Percentiles rank a stretch among this genome's conserved stretches.
Conservation (phyloP, 345 rosid genomes). For the Lepidium africanum region DNA sequence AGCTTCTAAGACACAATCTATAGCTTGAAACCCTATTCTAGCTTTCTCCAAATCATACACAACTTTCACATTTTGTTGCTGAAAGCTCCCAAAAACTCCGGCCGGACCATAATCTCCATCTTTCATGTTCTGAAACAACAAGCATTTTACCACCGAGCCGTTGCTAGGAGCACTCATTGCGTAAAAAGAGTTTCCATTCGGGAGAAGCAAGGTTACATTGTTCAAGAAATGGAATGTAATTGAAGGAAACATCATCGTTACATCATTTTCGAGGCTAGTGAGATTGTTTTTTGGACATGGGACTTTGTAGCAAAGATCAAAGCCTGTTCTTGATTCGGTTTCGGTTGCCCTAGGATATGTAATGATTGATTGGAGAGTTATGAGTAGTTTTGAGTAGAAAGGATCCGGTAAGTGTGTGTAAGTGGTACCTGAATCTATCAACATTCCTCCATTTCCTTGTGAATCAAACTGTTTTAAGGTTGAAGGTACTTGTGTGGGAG, state of each 20-base stretch:
- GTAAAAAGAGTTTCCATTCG: slow-evolving; percentile 54
- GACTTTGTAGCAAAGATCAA: slow-evolving; percentile 70
- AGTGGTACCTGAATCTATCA: slow-evolving; percentile 84
- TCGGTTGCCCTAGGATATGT: slow-evolving; percentile 55
- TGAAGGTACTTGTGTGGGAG: slow-evolving; percentile 35
- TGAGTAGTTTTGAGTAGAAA: slow-evolving; percentile 54
- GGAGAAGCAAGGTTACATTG: slow-evolving; percentile 58
- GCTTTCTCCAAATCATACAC: slow-evolving; percentile 72
- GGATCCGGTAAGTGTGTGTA: slow-evolving; percentile 76
- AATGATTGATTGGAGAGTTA: slow-evolving; percentile 35
- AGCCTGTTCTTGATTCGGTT: slow-evolving; percentile 48
- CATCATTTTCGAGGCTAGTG: slow-evolving; percentile 18
- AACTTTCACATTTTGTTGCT: slow-evolving; percentile 71
- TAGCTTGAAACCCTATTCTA: slow-evolving; percentile 69
- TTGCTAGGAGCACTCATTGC: slow-evolving; percentile 67
- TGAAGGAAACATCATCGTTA: slow-evolving; percentile 35
- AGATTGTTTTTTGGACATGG: slow-evolving; percentile 53
- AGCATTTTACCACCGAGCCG: slow-evolving; percentile 60
- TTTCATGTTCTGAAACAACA: slow-evolving; percentile 63
- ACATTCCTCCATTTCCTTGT: slow-evolving; percentile 69
- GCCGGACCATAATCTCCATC: slow-evolving; percentile 69
- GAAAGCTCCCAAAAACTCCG: slow-evolving; percentile 77
- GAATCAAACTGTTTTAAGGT: slow-evolving; percentile 61
- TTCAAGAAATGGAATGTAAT: slow-evolving; percentile 67
- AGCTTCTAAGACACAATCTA: slow-evolving; percentile 65